These are phyloP conservation scores for Bruguiera parviflora DNA, from an alignment of 345 rosid genomes.

Conservation along the genomic window DNA sequence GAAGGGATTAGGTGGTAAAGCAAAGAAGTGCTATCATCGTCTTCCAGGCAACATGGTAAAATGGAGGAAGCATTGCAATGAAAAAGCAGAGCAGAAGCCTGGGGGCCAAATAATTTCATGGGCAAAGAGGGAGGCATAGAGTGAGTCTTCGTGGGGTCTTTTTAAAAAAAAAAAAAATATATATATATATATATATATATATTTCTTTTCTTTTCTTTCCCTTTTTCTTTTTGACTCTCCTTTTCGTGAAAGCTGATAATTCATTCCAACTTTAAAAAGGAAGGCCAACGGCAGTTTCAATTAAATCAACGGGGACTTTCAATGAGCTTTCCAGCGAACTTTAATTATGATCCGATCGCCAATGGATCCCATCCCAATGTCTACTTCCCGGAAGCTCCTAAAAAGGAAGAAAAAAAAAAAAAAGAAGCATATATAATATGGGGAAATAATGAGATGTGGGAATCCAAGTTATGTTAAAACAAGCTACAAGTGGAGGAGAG, in stretches of 20 bases:
- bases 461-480: background rate
- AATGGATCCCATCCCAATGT: no score
- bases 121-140: background rate
- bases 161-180: no score
- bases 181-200: no score
- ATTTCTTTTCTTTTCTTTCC: background rate
- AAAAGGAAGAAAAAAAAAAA: no score
- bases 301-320: slow-evolving; percentile 2
- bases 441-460: no score
- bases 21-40: background rate
- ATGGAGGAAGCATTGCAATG: slow-evolving; percentile 7
- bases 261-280: background rate
- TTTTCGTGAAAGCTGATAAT: background rate
- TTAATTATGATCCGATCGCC: no score
- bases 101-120: slow-evolving; percentile 10
- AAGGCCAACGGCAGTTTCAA: background rate
- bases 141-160: background rate
- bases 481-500: background rate
- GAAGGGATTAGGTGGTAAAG: slow-evolving; percentile 3
- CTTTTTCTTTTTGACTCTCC: background rate
- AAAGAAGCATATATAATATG: no score
- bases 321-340: background rate
- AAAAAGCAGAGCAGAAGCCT: slow-evolving; percentile 4
- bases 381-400: no score
- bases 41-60: background rate